A percentile compares a stretch with the other conserved stretches of the same genome.
phyloP scores from a whole-genome alignment of 345 rosid genomes.

The Citrus hindsii region DNA sequence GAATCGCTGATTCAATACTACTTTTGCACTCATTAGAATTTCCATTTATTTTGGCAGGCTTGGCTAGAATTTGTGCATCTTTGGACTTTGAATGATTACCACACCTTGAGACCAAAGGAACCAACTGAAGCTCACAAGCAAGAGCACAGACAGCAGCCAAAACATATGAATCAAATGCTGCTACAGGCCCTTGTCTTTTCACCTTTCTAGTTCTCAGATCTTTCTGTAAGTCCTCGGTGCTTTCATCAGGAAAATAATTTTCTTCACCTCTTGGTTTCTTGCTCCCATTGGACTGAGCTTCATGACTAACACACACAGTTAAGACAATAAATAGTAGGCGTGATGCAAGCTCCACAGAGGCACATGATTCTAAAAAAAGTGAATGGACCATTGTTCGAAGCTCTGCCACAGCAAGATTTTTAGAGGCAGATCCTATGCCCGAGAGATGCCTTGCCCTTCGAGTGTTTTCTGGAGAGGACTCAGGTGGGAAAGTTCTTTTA shows the following conservation, averaged over 20 bases:
- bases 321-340: constrained; percentile 91
- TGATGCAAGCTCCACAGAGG: constrained; percentile 89
- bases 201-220: constrained; percentile 41
- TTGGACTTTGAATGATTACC: constrained; percentile 41
- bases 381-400: constrained; percentile 98
- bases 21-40: constrained; percentile 48
- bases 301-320: constrained; percentile 95
- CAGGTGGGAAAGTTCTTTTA: constrained; percentile 80
- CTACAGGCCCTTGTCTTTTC: constrained; percentile 90
- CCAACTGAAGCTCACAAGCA: constrained; percentile 90
- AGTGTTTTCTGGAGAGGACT: constrained; percentile 46
- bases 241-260: constrained; percentile 32
- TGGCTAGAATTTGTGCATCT: constrained; percentile 30
- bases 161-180: constrained; percentile 95
- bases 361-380: constrained; percentile 86
- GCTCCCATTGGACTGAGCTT: constrained; percentile 78
- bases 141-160: constrained; percentile 97
- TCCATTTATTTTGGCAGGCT: constrained; percentile 60
- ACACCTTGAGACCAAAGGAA: constrained; percentile 68
- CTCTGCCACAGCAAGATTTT: constrained; percentile 92
- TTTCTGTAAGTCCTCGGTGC: constrained; percentile 37
- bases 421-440: constrained; percentile 61
- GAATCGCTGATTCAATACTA: constrained; percentile 67
- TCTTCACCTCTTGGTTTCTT: constrained; percentile 68
- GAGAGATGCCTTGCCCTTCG: constrained; percentile 51